Percentiles rank a stretch among this genome's conserved stretches.
phyloP scores from a whole-genome alignment of 148 eudicot genomes.

The Cornus suecica region DNA sequence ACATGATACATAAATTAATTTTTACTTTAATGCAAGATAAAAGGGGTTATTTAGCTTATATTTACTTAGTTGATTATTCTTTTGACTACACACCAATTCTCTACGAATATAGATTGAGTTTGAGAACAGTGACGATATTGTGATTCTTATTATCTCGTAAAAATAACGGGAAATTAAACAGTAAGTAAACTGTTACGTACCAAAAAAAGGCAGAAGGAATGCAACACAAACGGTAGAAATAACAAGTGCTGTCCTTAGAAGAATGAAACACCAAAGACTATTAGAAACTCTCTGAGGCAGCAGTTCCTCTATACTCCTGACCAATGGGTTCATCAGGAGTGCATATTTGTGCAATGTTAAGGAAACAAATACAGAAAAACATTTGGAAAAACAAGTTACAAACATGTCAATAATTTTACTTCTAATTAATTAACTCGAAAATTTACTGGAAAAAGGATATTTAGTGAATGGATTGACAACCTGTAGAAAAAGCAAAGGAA shows the following conservation, averaged over 20 bases:
- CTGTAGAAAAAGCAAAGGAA: slow-evolving; percentile 29
- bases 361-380: slow-evolving; percentile 17
- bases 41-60: background rate
- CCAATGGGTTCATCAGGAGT: slow-evolving; percentile 67
- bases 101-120: background rate
- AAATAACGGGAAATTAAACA: background rate
- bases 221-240: slow-evolving; percentile 61
- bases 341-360: slow-evolving; percentile 54
- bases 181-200: slow-evolving; percentile 27
- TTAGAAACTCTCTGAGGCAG: slow-evolving; percentile 39
- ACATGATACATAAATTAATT: background rate
- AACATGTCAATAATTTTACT: background rate
- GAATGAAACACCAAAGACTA: slow-evolving; percentile 43
- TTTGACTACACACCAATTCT: background rate
- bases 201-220: slow-evolving; percentile 66
- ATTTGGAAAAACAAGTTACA: background rate
- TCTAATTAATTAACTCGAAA: background rate
- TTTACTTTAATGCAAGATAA: background rate
- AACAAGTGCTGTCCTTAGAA: slow-evolving; percentile 57
- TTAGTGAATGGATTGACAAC: slow-evolving; percentile 72
- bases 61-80: background rate
- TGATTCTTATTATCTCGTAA: background rate
- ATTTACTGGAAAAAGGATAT: slow-evolving; percentile 47
- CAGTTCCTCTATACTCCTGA: slow-evolving; percentile 69
- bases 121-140: background rate